phyloP scores from a whole-genome alignment of 768 basidiomycete species.

The Phylloporus rhodoxanthus region DNA sequence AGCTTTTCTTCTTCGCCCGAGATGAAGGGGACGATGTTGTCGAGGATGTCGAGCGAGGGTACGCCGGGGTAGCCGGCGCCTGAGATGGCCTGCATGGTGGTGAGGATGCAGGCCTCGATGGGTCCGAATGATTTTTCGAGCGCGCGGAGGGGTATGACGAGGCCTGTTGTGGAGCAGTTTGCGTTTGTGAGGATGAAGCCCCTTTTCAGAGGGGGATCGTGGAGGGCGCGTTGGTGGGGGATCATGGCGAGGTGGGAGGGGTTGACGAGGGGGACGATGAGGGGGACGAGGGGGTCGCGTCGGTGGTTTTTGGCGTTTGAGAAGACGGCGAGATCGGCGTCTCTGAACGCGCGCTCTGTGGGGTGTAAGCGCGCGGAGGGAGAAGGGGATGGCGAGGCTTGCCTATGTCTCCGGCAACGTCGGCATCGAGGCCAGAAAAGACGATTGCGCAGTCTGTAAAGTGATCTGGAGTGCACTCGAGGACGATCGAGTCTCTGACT shows the following conservation, averaged over 20 bases:
- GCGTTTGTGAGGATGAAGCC: conserved; percentile 99
- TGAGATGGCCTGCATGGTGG: conserved; percentile 96
- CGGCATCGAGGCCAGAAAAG: conserved; percentile 94
- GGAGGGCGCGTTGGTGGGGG: conserved; percentile 68
- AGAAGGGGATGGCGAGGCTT: conserved; percentile 6
- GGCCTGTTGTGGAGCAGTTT: conserved; percentile 94
- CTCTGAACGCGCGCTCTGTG: conserved; percentile 78
- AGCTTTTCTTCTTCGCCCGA: conserved; percentile 95
- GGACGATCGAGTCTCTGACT: conserved; percentile 54
- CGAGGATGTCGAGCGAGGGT: conserved; percentile 81
- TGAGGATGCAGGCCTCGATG: conserved; percentile 85
- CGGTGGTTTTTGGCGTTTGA: conserved; percentile 97
- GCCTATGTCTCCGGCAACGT: conserved; percentile 96
- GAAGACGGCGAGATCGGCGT: conserved; percentile 87
- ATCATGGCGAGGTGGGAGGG: conserved; percentile 78
- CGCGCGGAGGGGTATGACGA: conserved; percentile 85
- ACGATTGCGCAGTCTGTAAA: conserved; percentile 81
- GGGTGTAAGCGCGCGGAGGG: background rate
- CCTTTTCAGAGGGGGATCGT: conserved; percentile 60
- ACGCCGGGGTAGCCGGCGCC: conserved; percentile 98
- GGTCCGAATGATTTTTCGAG: conserved; percentile 90
- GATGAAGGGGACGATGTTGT: conserved; percentile 95
- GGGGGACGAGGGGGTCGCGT: conserved; percentile 85
- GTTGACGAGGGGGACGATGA: conserved; percentile 96
- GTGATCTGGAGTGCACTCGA: conserved; percentile 69